These are phyloP conservation scores for Viola pubescens DNA, from an alignment of 441 rosid genomes.

Conservation along the genomic window DNA sequence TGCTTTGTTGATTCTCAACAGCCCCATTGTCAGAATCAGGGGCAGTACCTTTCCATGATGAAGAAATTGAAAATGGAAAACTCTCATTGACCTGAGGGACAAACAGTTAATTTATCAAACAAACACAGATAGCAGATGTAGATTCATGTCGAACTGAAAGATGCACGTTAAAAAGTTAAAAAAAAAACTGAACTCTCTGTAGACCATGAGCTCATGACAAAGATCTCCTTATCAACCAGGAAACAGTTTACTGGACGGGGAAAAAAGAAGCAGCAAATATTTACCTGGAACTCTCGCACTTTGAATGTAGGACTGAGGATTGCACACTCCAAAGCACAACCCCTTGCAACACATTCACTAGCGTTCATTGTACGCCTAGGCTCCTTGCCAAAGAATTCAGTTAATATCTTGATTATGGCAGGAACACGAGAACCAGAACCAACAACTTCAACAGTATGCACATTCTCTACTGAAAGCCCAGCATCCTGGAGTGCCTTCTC, in stretches of 20 bases:
- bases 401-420: constrained; percentile 62
- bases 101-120: no score
- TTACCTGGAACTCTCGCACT: constrained; percentile 95
- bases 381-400: constrained; percentile 92
- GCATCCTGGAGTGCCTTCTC: constrained; percentile 91
- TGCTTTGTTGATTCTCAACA: constrained; percentile 64
- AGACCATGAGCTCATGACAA: background rate
- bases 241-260: background rate
- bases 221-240: background rate
- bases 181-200: no score
- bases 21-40: constrained; percentile 57
- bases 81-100: constrained; percentile 68
- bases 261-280: background rate
- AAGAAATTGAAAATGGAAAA: constrained; percentile 73
- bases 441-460: constrained; percentile 87
- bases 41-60: constrained; percentile 72
- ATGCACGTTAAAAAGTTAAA: no score
- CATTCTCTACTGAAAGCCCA: constrained; percentile 56
- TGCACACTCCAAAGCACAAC: constrained; percentile 91
- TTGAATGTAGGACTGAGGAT: constrained; percentile 95
- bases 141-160: no score
- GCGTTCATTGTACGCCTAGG: constrained; percentile 98
- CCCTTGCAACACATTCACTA: constrained; percentile 93
- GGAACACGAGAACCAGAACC: constrained; percentile 92
- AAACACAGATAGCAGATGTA: no score